These are phyloP conservation scores for Fusarium paranaense DNA, from an alignment of 2,329 filamentous ascomycete species.

Conservation along the genomic window DNA sequence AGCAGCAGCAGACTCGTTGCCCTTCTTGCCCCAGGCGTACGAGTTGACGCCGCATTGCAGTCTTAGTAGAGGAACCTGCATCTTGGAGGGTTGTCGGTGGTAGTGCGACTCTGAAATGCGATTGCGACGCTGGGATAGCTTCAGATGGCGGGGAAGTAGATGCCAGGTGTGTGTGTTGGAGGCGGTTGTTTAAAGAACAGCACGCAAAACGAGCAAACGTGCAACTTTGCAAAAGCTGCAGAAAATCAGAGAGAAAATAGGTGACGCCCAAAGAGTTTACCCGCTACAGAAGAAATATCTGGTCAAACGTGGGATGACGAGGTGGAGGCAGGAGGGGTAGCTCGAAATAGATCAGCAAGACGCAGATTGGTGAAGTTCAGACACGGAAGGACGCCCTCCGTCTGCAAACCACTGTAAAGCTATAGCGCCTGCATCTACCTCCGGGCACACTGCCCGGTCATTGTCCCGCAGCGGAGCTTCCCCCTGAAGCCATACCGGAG, in stretches of 20 bases:
- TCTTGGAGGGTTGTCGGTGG: constrained; percentile 32
- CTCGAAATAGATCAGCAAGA: constrained; percentile 2
- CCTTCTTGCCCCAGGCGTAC: constrained; percentile 98
- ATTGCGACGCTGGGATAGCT: constrained; percentile 13
- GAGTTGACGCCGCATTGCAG: constrained; percentile 95
- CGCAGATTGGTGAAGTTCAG: neutral
- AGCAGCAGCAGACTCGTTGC: constrained; percentile 86
- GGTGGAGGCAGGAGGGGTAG: constrained; percentile 7
- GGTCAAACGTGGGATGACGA: constrained; percentile 9
- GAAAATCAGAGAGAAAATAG: neutral
- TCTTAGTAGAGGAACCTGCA: constrained; percentile 86
- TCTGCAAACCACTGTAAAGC: constrained; percentile 9
- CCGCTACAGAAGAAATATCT: neutral
- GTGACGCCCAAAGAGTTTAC: neutral
- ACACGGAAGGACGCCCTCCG: neutral
- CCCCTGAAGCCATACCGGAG: constrained; percentile 27
- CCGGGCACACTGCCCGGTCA: neutral
- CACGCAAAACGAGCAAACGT: neutral
- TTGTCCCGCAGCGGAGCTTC: constrained; percentile 10
- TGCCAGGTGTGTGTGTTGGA: neutral
- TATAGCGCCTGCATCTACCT: neutral
- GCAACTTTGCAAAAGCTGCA: neutral
- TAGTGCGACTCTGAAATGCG: neutral
- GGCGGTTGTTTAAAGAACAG: neutral
- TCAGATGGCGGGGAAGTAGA: neutral